phyloP scores from a whole-genome alignment of 2,329 filamentous ascomycete genomes.

The Geosmithia putterillii region DNA sequence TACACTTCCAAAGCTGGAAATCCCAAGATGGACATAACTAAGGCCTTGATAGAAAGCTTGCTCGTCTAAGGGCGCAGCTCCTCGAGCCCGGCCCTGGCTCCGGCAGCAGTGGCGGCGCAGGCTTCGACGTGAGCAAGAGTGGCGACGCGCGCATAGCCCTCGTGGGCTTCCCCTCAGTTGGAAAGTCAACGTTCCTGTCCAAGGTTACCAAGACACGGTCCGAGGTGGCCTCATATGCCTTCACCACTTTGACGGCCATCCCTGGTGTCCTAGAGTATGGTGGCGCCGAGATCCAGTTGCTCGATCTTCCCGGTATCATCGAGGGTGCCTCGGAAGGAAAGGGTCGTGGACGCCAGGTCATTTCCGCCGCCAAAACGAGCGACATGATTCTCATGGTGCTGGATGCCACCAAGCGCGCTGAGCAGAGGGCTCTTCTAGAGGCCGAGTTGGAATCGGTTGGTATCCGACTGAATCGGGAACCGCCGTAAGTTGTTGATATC shows the following conservation, averaged over 20 bases:
- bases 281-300: conserved; percentile 92
- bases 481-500: conserved; percentile 56
- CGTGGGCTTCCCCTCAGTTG: conserved; percentile 96
- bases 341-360: conserved; percentile 88
- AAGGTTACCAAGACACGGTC: conserved; percentile 98
- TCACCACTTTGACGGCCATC: conserved; percentile 95
- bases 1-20: neutral
- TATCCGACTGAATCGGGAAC: conserved; percentile 82
- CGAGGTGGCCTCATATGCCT: conserved; percentile 90
- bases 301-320: conserved; percentile 96
- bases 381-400: conserved; percentile 95
- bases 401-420: conserved; percentile 90
- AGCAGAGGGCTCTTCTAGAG: conserved; percentile 82
- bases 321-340: conserved; percentile 95
- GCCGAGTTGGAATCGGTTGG: conserved; percentile 90
- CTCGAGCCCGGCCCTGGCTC: conserved; percentile 77
- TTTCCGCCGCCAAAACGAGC: conserved; percentile 95
- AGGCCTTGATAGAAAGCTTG: conserved; percentile 62
- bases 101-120: conserved; percentile 65
- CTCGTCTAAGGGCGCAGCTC: conserved; percentile 84
- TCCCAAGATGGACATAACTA: neutral
- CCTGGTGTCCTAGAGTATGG: conserved; percentile 96
- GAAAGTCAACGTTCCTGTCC: conserved; percentile 97
- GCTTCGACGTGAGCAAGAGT: conserved; percentile 91
- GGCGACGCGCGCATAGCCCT: conserved; percentile 94